Evolutionary conservation across 495 filamentous ascomycete species (phyloP).

Genomic region (Xanthoparmelia taractica): DNA sequence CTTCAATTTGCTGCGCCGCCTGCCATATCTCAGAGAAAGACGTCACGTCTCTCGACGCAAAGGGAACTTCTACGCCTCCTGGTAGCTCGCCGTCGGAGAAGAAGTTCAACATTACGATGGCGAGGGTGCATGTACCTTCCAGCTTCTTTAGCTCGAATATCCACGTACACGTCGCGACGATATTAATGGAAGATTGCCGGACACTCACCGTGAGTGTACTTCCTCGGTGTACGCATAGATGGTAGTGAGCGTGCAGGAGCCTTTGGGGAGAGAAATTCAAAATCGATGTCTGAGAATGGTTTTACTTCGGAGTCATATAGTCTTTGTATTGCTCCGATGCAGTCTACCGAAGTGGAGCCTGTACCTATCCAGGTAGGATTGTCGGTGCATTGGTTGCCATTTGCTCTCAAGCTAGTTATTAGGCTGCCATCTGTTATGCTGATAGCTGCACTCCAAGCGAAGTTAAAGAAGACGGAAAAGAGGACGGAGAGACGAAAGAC

Average conservation of each 20-base stretch:
- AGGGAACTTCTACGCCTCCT: not conserved
- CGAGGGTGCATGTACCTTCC: conserved; percentile 8
- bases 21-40: conserved; percentile 7
- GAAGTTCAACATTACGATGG: conserved; percentile 15
- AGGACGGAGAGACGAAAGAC: not conserved
- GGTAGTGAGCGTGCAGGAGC: not conserved
- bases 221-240: conserved; percentile 5
- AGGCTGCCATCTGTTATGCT: not conserved
- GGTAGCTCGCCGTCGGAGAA: conserved; percentile 3
- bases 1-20: not conserved
- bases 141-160: too few species aligned
- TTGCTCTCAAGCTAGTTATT: not conserved
- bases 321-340: not conserved
- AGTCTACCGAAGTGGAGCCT: not conserved
- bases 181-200: not conserved
- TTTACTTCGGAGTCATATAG: not conserved
- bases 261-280: conserved; percentile 8
- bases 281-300: not conserved
- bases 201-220: conserved; percentile 6
- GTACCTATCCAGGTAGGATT: not conserved
- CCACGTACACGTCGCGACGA: too few species aligned
- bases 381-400: conserved; percentile 2
- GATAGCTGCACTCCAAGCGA: not conserved
- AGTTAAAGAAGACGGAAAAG: not conserved
- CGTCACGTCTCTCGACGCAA: conserved; percentile 9